Conservation (phyloP, 768 basidiomycete species). For the Dioszegia crocea region DNA sequence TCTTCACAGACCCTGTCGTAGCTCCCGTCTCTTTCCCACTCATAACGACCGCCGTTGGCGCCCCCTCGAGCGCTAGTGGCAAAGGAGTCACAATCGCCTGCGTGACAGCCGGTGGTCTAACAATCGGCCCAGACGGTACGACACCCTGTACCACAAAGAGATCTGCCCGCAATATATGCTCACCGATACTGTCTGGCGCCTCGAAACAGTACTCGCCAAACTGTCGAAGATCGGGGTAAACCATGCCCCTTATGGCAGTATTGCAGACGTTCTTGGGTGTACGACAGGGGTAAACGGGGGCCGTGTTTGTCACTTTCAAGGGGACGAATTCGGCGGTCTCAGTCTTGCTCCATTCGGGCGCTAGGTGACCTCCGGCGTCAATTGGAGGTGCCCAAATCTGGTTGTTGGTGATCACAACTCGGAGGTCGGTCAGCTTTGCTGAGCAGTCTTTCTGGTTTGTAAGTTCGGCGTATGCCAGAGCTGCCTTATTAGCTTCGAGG, state of each 20-base stretch:
- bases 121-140: too few species aligned
- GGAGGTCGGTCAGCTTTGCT: background rate
- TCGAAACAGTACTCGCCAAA: too few species aligned
- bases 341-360: background rate
- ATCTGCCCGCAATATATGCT: too few species aligned
- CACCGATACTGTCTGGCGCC: too few species aligned
- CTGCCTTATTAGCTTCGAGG: background rate
- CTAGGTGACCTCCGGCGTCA: background rate
- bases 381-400: slow-evolving; percentile 4
- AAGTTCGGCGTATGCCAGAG: background rate
- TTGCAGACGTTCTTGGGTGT: background rate
- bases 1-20: too few species aligned
- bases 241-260: background rate
- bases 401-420: slow-evolving; percentile 6
- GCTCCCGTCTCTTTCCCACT: too few species aligned
- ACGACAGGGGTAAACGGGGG: background rate
- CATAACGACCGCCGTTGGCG: too few species aligned
- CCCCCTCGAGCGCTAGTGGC: too few species aligned
- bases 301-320: background rate
- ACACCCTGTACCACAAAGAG: too few species aligned
- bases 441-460: background rate
- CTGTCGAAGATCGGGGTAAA: background rate
- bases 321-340: background rate
- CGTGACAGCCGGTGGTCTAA: too few species aligned
- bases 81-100: too few species aligned